phyloP scores from a whole-genome alignment of 2,329 filamentous ascomycete genomes.

The Colletotrichum sp. region DNA sequence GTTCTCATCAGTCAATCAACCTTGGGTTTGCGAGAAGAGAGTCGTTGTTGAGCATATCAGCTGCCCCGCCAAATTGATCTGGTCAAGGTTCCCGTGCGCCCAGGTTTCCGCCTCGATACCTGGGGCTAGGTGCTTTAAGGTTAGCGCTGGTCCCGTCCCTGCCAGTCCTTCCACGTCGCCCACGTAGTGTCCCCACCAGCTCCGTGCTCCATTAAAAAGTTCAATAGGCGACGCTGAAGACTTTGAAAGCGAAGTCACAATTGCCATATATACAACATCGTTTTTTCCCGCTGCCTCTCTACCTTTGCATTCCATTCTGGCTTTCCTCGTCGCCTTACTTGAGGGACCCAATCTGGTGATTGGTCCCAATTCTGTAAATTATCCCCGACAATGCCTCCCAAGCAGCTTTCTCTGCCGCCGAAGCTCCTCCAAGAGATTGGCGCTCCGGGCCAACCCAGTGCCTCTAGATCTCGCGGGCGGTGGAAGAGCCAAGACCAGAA shows the following conservation, averaged over 20 bases:
- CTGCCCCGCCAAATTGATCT: background rate
- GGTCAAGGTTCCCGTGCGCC: background rate
- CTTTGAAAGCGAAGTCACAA: background rate
- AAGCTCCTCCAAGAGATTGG: slow-evolving; percentile 49
- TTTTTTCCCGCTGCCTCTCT: background rate
- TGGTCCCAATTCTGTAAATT: background rate
- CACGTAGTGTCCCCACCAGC: background rate
- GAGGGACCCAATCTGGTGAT: background rate
- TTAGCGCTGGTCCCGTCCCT: background rate
- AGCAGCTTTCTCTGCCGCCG: slow-evolving; percentile 45
- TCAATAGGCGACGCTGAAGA: background rate
- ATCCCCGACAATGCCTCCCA: slow-evolving; percentile 30
- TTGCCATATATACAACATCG: background rate
- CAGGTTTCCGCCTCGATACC: background rate
- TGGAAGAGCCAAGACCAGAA: slow-evolving; percentile 21
- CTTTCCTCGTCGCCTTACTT: background rate
- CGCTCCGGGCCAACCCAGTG: background rate
- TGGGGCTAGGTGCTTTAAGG: background rate
- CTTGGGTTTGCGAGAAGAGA: background rate
- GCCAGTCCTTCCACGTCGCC: background rate
- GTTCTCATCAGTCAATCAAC: background rate
- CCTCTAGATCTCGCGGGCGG: slow-evolving; percentile 2
- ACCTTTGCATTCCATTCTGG: background rate
- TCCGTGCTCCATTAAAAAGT: background rate
- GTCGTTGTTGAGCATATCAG: background rate